Evolutionary conservation across 176 grass and related monocot genomes (phyloP).

Genomic region (Alloteropsis semialata): DNA sequence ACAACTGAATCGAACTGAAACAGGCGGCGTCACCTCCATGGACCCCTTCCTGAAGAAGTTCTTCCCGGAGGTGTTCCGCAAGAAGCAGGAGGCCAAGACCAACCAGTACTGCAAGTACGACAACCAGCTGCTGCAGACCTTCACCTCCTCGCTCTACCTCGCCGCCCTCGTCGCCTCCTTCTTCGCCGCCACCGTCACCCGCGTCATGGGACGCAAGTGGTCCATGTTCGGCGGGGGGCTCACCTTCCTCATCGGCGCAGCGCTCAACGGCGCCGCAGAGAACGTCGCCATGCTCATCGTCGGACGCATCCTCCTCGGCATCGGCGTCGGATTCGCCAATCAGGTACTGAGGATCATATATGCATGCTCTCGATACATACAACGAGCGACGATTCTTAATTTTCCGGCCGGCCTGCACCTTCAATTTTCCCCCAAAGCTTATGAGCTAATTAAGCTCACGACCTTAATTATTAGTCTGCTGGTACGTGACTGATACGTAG

Average conservation of each 20-base stretch:
- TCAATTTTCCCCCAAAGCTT: too few relatives aligned
- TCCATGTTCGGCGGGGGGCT: conserved; percentile 64
- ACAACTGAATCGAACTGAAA: too few relatives aligned
- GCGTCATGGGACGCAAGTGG: conserved; percentile 53
- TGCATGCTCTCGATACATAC: too few relatives aligned
- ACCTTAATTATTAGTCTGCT: too few relatives aligned
- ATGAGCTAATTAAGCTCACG: too few relatives aligned
- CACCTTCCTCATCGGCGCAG: conserved; percentile 56
- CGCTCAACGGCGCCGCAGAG: conserved; percentile 57
- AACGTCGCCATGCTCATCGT: conserved; percentile 59
- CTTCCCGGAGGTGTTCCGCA: conserved; percentile 58
- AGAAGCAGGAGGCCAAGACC: conserved; percentile 18
- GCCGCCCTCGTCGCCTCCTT: conserved; percentile 58
- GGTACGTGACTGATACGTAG: too few relatives aligned
- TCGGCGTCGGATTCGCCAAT: conserved; percentile 59
- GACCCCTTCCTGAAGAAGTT: conserved; percentile 48
- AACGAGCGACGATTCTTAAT: too few relatives aligned
- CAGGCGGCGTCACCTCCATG: conserved; percentile 58
- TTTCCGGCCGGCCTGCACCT: too few relatives aligned
- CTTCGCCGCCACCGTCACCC: conserved; percentile 65
- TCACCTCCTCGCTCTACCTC: conserved; percentile 78
- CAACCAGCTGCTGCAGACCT: conserved; percentile 64
- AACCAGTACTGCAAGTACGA: conserved; percentile 82
- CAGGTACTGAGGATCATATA: too few relatives aligned
- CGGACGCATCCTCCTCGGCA: conserved; percentile 54